Base-by-base conservation (phyloP, 176 grass and related monocot genomes). In the Ananas comosus region DNA sequence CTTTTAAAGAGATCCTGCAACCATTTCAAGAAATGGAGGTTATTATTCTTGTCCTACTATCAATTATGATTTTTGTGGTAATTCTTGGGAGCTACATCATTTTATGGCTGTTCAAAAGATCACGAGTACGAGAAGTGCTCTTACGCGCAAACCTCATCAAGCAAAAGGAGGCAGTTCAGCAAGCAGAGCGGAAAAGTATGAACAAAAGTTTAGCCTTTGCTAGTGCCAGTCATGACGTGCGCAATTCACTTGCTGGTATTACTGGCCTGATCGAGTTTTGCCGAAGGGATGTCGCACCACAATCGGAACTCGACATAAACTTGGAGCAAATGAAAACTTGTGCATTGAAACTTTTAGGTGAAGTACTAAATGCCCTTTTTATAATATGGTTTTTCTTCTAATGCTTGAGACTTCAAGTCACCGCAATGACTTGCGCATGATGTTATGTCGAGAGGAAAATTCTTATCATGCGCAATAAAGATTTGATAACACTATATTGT, bases 201-300 rank as follows among this genome's bases (percentile, higher is more conserved):
- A 96, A 96, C 69, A 96, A 96, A 72, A 96, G 80, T 74, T 81
- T 91, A n/a, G 83, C 92, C 13, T 84, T 96, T 51, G 73, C 79
- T 22, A 73, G 73, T 24, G 86, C 85, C 23, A 96, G 83, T 65
- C 92, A 96, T 13, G 88, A 96, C 56, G 80, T 89, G 13, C 83
- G 86, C 0, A 89, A 83, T 16, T 64, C 83, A 22, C 81, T 96
- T 0, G 53, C 81, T 3, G 75, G 66, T 48, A 80, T 96, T 4
- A 50, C 57, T 12, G 80, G 83, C 0, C 66, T 96, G 13, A 56
- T 96, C 1, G 79, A 89, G 42, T 21, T 87, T 18, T 80, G 74
- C 12, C 69, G 33, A 0, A n/a, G 48, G 4, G 83, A 91, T 53
- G 48, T 69, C 29, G 56, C 25, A 0, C 10, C 22, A 4, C 42